Evolutionary conservation across 495 filamentous ascomycete species (phyloP).

Genomic region (Aspergillus homomorphus): DNA sequence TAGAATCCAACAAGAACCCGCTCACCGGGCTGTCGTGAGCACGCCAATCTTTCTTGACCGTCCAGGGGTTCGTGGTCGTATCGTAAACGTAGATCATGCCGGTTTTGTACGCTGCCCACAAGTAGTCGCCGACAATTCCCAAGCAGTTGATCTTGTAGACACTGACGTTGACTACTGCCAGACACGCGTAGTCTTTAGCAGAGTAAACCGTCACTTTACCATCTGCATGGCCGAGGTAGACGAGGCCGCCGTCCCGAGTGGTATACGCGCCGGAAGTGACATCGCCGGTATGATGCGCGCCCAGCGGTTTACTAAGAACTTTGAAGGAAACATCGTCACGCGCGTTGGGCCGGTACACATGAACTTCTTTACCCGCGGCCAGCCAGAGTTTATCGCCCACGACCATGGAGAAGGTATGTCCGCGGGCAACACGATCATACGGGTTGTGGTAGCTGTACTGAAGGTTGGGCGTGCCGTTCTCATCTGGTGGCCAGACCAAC

Average conservation of each 20-base stretch:
- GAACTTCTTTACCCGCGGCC: slow-evolving; percentile 80
- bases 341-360: slow-evolving; percentile 72
- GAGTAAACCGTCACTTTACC: slow-evolving; percentile 95
- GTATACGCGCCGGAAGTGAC: slow-evolving; percentile 82
- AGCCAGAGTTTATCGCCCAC: slow-evolving; percentile 81
- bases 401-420: slow-evolving; percentile 83
- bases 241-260: slow-evolving; percentile 68
- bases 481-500: slow-evolving; percentile 82
- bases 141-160: slow-evolving; percentile 94
- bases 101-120: slow-evolving; percentile 94
- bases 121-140: slow-evolving; percentile 72
- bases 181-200: slow-evolving; percentile 64
- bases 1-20: slow-evolving; percentile 70
- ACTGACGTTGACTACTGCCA: slow-evolving; percentile 77
- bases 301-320: slow-evolving; percentile 64
- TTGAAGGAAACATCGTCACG: slow-evolving; percentile 68
- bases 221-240: slow-evolving; percentile 90
- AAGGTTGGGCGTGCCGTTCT: slow-evolving; percentile 69
- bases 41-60: slow-evolving; percentile 88
- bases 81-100: slow-evolving; percentile 97
- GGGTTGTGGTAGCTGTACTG: slow-evolving; percentile 57
- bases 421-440: slow-evolving; percentile 69
- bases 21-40: slow-evolving; percentile 82
- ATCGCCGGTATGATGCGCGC: slow-evolving; percentile 68
- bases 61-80: slow-evolving; percentile 76